Conservation (phyloP, 176 grass and related monocot genomes). For the Ananas comosus region DNA sequence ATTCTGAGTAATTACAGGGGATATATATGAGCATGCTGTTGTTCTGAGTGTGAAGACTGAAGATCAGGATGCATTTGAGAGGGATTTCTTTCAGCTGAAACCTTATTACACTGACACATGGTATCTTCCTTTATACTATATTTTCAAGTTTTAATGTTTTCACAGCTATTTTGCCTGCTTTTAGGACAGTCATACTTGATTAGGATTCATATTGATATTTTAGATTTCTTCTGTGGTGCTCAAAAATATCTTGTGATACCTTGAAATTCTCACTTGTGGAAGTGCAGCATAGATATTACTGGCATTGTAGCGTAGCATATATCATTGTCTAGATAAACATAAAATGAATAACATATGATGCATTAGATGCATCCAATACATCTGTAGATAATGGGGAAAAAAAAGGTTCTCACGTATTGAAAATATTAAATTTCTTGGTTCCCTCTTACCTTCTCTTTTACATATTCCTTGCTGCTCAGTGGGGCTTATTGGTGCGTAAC, state of each 20-base stretch:
- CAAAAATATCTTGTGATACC: neutral
- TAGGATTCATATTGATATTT: neutral
- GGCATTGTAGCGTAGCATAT: neutral
- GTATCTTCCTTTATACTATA: conserved; percentile 25
- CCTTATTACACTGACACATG: conserved; percentile 65
- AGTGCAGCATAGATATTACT: neutral
- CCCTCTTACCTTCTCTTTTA: no score
- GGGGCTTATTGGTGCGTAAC: neutral
- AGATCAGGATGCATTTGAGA: conserved; percentile 94
- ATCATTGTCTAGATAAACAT: neutral
- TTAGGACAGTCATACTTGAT: neutral
- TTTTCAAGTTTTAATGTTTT: neutral
- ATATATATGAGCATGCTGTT: conserved; percentile 88
- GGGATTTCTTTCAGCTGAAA: conserved; percentile 60
- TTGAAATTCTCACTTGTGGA: neutral
- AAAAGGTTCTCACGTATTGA: no score
- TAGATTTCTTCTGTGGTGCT: neutral
- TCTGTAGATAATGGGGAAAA: no score
- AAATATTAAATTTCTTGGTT: no score
- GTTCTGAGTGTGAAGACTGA: conserved; percentile 91
- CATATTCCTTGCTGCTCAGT: no score
- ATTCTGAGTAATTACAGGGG: conserved; percentile 49
- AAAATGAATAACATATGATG: neutral
- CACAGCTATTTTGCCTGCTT: neutral
- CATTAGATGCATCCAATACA: neutral